Evolutionary conservation across 2,329 filamentous ascomycete species (phyloP).

Genomic region (Epicoccum sorghinum): DNA sequence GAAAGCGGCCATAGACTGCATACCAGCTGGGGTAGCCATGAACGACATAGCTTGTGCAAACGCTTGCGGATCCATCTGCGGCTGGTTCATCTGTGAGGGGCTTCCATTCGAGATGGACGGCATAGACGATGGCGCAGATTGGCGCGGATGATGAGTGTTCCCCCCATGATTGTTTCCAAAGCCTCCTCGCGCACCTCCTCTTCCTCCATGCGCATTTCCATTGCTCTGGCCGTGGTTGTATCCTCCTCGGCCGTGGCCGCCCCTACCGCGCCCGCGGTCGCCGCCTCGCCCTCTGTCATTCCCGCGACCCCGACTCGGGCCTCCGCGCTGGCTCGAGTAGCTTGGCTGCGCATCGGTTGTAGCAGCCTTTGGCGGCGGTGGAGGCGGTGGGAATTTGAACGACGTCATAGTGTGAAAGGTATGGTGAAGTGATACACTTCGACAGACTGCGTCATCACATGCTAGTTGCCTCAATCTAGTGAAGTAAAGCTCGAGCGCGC

Average conservation of each 20-base stretch:
- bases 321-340: slow-evolving; percentile 40
- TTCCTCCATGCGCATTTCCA: slow-evolving; percentile 21
- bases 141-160: slow-evolving; percentile 6
- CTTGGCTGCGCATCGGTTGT: slow-evolving; percentile 33
- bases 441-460: slow-evolving; percentile 1
- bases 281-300: slow-evolving; percentile 29
- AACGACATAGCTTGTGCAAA: slow-evolving; percentile 39
- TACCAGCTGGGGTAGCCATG: slow-evolving; percentile 35
- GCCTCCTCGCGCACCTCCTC: slow-evolving; percentile 31
- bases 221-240: slow-evolving; percentile 25
- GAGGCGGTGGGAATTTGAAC: slow-evolving; percentile 57
- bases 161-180: slow-evolving; percentile 24
- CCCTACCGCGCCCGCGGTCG: slow-evolving; percentile 40
- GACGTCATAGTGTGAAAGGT: slow-evolving; percentile 30
- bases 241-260: slow-evolving; percentile 27
- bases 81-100: slow-evolving; percentile 20
- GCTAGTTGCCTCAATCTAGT: not conserved
- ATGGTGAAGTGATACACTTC: slow-evolving; percentile 9
- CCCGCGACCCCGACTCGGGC: slow-evolving; percentile 37
- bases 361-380: slow-evolving; percentile 46
- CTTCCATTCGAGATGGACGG: slow-evolving; percentile 11
- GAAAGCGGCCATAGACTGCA: slow-evolving; percentile 38
- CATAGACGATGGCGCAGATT: not conserved
- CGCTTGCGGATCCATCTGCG: slow-evolving; percentile 29
- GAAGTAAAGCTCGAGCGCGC: not conserved